phyloP scores from a whole-genome alignment of 2,329 filamentous ascomycete species.

The Paecilomyces dactylethromorphus region DNA sequence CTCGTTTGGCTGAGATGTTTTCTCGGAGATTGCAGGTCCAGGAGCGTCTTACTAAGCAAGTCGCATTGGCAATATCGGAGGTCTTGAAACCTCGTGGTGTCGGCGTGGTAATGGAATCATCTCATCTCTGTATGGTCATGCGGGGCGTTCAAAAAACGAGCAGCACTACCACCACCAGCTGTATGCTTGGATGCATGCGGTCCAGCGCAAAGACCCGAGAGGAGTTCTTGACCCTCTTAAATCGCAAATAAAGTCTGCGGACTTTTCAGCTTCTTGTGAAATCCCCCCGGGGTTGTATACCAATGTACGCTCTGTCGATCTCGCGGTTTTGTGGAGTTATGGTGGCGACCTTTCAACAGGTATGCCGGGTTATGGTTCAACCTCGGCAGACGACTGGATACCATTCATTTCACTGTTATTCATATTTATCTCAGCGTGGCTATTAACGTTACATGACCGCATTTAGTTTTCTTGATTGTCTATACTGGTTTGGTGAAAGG shows the following conservation, averaged over 20 bases:
- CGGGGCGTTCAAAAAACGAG: slow-evolving; percentile 91
- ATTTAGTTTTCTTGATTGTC: slow-evolving; percentile 10
- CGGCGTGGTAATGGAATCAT: slow-evolving; percentile 94
- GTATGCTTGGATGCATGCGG: slow-evolving; percentile 94
- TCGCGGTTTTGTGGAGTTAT: slow-evolving; percentile 25
- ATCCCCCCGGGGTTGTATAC: background rate
- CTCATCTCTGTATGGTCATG: slow-evolving; percentile 98
- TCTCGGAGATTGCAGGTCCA: slow-evolving; percentile 89
- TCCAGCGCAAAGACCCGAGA: slow-evolving; percentile 88
- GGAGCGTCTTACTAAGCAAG: slow-evolving; percentile 91
- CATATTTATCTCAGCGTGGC: background rate
- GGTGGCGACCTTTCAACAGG: slow-evolving; percentile 36
- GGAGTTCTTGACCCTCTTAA: slow-evolving; percentile 82
- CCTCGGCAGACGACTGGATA: slow-evolving; percentile 2
- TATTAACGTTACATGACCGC: background rate
- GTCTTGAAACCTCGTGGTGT: slow-evolving; percentile 91
- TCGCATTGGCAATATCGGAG: slow-evolving; percentile 88
- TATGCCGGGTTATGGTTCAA: slow-evolving; percentile 17
- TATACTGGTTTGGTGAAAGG: slow-evolving; percentile 8
- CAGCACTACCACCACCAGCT: slow-evolving; percentile 86
- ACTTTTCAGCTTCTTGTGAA: background rate
- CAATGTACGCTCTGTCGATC: background rate
- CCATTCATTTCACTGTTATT: slow-evolving; percentile 9
- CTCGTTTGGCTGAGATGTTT: slow-evolving; percentile 96
- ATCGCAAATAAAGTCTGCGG: slow-evolving; percentile 38